Conservation (phyloP, 108 stramenopile genomes). For the Discostella pseudostelligera region DNA sequence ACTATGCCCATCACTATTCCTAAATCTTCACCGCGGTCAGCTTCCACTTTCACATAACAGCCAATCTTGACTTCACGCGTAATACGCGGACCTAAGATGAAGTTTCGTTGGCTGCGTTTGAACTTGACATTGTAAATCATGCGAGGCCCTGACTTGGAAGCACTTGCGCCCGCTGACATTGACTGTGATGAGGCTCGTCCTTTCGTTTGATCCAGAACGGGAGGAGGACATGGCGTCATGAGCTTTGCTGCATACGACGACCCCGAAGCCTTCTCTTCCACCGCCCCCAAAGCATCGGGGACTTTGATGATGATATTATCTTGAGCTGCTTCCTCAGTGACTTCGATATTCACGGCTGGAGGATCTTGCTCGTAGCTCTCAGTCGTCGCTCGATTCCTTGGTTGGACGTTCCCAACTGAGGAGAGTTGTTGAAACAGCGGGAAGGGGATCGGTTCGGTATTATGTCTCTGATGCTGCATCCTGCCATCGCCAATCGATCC, state of each 20-base stretch:
- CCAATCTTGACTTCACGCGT: conserved; percentile 80
- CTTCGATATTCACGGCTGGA: conserved; percentile 23
- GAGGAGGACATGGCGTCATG: conserved; percentile 20
- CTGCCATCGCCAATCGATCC: conserved; percentile 18
- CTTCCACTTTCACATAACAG: conserved; percentile 98
- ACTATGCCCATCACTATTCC: conserved; percentile 84
- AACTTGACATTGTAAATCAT: conserved; percentile 91
- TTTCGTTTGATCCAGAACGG: conserved; percentile 11
- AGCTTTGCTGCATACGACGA: conserved; percentile 33
- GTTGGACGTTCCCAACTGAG: conserved; percentile 1
- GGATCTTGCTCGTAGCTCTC: conserved; percentile 29
- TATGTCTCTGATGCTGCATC: conserved; percentile 27
- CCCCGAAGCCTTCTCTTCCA: conserved; percentile 8
- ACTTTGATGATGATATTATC: conserved; percentile 13
- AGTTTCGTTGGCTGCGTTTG: conserved; percentile 88
- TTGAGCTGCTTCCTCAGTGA: conserved; percentile 3
- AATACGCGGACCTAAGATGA: conserved; percentile 70
- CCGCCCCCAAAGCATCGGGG: conserved; percentile 13
- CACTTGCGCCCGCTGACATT: conserved; percentile 39
- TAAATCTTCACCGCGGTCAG: conserved; percentile 96
- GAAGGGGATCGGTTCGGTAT: conserved; percentile 37
- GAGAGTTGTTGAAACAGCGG: conserved; percentile 13
- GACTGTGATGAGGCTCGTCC: conserved; percentile 22
- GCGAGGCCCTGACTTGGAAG: conserved; percentile 58
- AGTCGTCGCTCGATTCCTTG: conserved; percentile 10